Base-by-base conservation (phyloP, 2,329 filamentous ascomycete genomes). In the Colletotrichum abscissum region DNA sequence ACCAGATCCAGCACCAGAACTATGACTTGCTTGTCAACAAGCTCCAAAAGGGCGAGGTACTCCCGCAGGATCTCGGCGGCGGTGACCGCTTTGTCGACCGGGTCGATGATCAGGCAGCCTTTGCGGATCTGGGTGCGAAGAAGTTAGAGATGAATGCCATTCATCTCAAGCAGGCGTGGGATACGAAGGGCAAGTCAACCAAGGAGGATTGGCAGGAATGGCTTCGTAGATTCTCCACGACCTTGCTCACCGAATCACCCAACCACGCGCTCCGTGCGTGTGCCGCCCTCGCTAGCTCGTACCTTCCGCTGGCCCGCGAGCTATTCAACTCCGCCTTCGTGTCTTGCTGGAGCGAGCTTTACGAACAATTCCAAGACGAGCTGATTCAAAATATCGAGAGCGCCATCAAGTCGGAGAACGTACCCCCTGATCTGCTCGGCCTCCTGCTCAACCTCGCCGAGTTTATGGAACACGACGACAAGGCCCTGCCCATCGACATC, bases 381-480 rank as follows among this genome's bases (percentile, higher is more conserved):
- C 89, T 99, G 54, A 97, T 99, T 63, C 92, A 93, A 66, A 97
- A 97, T 28, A 97, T 99, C 65, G 97, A 99, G 82, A 95, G 94
- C 75, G 97, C 97, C 1, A 93, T 99, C 77, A 97, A 95, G 67
- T 98, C 96, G 4, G 93, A 96, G 65, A 96, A 98, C 77, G 97
- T 99, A 14, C 96, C 97, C 0, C 97, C 97, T 0, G 97, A 99
- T 82, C 93, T 99, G 76, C 87, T 99, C 9, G 96, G 98, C 74
- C 93, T 98, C 63, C 87, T 99, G 33, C 90, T 99, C 62, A 99
- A 99, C 79, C 88, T 99, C 63, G 97, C 97, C 26, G 97, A 99
- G 81, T 99, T 99, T 82, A 99, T 99, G 97, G 97, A 99, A 81
- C 97, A 99, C 79, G 97, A 99, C 78, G 97, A 99, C 82, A 99